These are phyloP conservation scores for Macrocystidia cucumis DNA, from an alignment of 1,284 basidiomycete genomes.

Conservation along the genomic window DNA sequence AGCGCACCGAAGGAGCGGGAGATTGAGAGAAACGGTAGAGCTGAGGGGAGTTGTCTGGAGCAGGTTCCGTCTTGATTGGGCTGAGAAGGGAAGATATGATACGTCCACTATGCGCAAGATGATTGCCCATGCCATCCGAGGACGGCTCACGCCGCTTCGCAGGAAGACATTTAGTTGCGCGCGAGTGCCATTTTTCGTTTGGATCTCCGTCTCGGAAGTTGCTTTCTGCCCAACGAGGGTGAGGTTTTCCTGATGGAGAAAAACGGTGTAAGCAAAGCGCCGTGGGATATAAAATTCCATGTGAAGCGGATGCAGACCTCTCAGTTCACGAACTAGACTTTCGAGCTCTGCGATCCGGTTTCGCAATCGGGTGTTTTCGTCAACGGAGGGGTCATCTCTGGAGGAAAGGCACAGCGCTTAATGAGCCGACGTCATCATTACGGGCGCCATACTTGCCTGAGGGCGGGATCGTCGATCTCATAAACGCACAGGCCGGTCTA, in stretches of 20 bases:
- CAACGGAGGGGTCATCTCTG: conserved; percentile 78
- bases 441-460: conserved; percentile 44
- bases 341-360: conserved; percentile 87
- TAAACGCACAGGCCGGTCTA: conserved; percentile 89
- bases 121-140: conserved; percentile 27
- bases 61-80: conserved; percentile 53
- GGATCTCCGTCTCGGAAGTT: conserved; percentile 72
- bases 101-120: conserved; percentile 18
- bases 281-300: neutral
- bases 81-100: conserved; percentile 35
- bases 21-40: conserved; percentile 58
- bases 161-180: conserved; percentile 57
- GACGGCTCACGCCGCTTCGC: conserved; percentile 31
- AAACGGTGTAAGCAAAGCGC: neutral
- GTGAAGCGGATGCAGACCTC: conserved; percentile 37
- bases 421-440: conserved; percentile 5
- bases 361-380: conserved; percentile 76
- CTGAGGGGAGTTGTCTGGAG: conserved; percentile 35
- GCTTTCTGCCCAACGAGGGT: conserved; percentile 74
- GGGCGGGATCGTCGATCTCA: conserved; percentile 82
- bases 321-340: conserved; percentile 76
- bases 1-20: conserved; percentile 37
- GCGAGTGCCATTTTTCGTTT: conserved; percentile 78
- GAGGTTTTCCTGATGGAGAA: conserved; percentile 57
- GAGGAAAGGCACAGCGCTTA: conserved; percentile 7